These are phyloP conservation scores for Neoboletus subvelutipes DNA, from an alignment of 768 basidiomycete species.

Conservation along the genomic window DNA sequence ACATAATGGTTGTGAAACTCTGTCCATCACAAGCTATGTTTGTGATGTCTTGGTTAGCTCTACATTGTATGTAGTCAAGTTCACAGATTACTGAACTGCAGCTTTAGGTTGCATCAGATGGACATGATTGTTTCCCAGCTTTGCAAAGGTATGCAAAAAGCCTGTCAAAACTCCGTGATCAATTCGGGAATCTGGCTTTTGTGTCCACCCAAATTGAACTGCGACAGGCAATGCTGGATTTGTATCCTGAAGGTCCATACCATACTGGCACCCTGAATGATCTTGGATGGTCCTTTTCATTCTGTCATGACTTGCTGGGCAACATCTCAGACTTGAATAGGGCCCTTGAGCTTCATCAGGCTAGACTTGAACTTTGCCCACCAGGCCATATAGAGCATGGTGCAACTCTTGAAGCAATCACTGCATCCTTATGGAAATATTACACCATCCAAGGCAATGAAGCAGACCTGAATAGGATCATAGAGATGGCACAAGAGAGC, in stretches of 20 bases:
- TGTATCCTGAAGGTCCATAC: not conserved
- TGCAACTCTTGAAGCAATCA: not conserved
- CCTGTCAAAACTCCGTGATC: too few relatives aligned
- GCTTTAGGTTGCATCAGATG: not conserved
- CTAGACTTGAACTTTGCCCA: not conserved
- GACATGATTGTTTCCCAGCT: not conserved
- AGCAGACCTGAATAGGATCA: not conserved
- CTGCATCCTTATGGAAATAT: not conserved
- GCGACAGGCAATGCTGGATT: not conserved
- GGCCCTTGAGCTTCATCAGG: accelerated
- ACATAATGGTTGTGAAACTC: not conserved
- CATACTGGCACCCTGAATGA: not conserved
- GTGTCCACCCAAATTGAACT: not conserved
- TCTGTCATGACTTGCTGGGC: not conserved
- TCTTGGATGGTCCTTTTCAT: not conserved
- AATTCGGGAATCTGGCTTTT: too few relatives aligned
- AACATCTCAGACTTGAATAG: not conserved
- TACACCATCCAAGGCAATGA: not conserved
- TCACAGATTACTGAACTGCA: not conserved
- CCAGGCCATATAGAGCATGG: not conserved
- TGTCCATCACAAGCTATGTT: too few relatives aligned
- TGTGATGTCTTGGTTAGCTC: not conserved
- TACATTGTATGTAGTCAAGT: not conserved
- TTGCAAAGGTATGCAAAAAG: too few relatives aligned
- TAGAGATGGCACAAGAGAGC: not conserved